Percentiles rank a stretch among this genome's conserved stretches.
These are phyloP conservation scores for Aureobasidium sp. DNA, from an alignment of 2,329 filamentous ascomycete genomes.

Conservation along the genomic window DNA sequence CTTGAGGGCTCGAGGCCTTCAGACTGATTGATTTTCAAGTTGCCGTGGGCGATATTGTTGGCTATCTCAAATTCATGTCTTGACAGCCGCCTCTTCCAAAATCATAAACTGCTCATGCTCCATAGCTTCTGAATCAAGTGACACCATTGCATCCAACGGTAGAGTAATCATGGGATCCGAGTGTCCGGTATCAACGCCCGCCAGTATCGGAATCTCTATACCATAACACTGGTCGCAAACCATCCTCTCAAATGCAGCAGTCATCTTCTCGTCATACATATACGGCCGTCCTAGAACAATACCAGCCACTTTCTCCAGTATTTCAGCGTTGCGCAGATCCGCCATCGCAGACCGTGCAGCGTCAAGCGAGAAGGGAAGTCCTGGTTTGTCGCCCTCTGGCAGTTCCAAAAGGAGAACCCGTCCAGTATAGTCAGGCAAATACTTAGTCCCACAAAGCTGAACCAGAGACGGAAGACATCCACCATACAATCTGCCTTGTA, in stretches of 20 bases:
- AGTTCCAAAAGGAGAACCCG: conserved; percentile 9
- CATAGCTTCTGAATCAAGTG: neutral
- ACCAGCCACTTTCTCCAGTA: conserved; percentile 3
- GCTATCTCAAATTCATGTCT: neutral
- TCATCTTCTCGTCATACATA: conserved; percentile 10
- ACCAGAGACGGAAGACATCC: conserved; percentile 13
- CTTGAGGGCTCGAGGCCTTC: no score
- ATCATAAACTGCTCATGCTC: neutral
- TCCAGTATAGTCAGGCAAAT: conserved; percentile 4
- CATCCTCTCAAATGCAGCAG: neutral
- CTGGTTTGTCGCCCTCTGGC: conserved; percentile 6
- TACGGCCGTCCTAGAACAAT: conserved; percentile 13
- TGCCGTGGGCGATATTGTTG: no score
- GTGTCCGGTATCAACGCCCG: conserved; percentile 11
- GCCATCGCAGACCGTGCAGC: neutral
- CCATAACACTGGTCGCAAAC: neutral
- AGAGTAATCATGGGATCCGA: conserved; percentile 13
- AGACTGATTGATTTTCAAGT: no score
- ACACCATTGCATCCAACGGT: conserved; percentile 3
- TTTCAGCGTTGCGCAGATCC: conserved; percentile 6
- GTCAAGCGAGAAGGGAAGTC: neutral
- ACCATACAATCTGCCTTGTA: conserved; percentile 1
- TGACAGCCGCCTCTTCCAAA: neutral
- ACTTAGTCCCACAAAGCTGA: conserved; percentile 4
- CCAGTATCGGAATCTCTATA: conserved; percentile 3